A percentile compares a stretch with the other conserved stretches of the same genome.
These are phyloP conservation scores for Globisporangium mamillatum DNA, from an alignment of 352 stramenopile genomes.

Conservation along the genomic window DNA sequence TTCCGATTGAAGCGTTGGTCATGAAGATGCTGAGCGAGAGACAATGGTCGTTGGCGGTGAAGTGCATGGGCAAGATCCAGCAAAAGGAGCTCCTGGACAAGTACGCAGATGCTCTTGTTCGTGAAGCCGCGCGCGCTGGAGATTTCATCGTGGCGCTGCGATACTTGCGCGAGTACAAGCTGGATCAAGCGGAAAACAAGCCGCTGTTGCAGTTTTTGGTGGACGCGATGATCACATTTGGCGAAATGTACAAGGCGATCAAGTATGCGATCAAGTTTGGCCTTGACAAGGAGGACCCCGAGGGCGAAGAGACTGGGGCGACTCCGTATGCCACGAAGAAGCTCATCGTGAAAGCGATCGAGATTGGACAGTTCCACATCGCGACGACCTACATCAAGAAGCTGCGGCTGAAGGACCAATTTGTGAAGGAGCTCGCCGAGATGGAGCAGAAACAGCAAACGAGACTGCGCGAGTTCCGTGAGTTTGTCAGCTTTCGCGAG, in stretches of 20 bases:
- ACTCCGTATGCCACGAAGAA: constrained; percentile 42
- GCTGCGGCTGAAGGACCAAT: constrained; percentile 62
- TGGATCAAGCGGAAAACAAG: constrained; percentile 43
- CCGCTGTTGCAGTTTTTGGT: constrained; percentile 56
- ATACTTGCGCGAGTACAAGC: constrained; percentile 79
- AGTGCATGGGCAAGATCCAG: constrained; percentile 80
- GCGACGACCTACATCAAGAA: constrained; percentile 79
- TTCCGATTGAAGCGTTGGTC: constrained; percentile 61
- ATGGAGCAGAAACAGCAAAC: constrained; percentile 58
- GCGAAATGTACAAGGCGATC: constrained; percentile 86
- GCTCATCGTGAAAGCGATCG: constrained; percentile 58
- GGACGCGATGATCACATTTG: constrained; percentile 59
- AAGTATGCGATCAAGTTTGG: constrained; percentile 88
- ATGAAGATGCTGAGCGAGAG: constrained; percentile 62
- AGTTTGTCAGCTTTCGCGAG: constrained; percentile 46
- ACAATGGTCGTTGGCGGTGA: constrained; percentile 68
- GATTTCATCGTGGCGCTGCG: constrained; percentile 68
- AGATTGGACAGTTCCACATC: constrained; percentile 71
- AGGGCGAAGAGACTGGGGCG: constrained; percentile 24
- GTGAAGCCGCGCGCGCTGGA: constrained; percentile 47
- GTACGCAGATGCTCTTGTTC: constrained; percentile 47
- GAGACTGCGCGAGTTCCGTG: constrained; percentile 55
- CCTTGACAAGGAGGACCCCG: constrained; percentile 31
- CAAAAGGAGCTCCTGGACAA: constrained; percentile 45
- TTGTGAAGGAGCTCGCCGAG: constrained; percentile 46